Evolutionary conservation across 345 rosid genomes (phyloP), one percentile per base, ranked within the genome.

Genomic region (Adansonia digitata): DNA sequence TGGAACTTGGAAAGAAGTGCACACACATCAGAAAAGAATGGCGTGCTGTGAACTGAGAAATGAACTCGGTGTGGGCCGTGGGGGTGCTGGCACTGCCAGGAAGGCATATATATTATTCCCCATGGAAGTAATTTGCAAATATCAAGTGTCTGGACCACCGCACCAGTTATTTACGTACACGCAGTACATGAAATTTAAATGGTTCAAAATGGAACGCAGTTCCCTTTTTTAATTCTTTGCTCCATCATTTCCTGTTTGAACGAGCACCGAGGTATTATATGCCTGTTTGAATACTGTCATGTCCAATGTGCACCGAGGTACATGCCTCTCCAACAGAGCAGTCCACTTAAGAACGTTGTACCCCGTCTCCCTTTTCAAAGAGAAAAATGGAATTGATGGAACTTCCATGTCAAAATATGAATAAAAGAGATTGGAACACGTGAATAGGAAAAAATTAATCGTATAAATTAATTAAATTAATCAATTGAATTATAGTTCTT

Each of bases 221-320:
- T 1, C 22, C 39, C 24, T 68, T 68, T n/a, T 68, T 68, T n/a
- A 46, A 27, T 27, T 29, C 26, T 27, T 46, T 68, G 27, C 56
- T 15, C 72, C 40, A 68, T 68, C 72, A 68, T 24, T 46, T 68
- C 40, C 15, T 17, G 26, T 68, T 46, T 68, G 40, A 68, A 68
- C 17, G 24, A 43, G 35, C 51, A 7, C 37, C 55, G 7, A n/a
- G 68, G 45, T 37, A 2, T 3, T 5, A 7, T 42, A 7, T 59
- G 10, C 46, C 45, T 35, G 67, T 17, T 18, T 18, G 43, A 35
- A 35, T 18, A 24, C n/a, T 52, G 27, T 24, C 63, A 34, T 17
- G 43, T 17, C 66, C 17, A 15, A 42, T n/a, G n/a, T n/a, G n/a
- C n/a, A n/a, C n/a, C n/a, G n/a, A n/a, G n/a, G n/a, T n/a, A 31